Evolutionary conservation across 2,329 filamentous ascomycete genomes (phyloP), one percentile per base, ranked within the genome.

Genomic region (Phoma sp.): DNA sequence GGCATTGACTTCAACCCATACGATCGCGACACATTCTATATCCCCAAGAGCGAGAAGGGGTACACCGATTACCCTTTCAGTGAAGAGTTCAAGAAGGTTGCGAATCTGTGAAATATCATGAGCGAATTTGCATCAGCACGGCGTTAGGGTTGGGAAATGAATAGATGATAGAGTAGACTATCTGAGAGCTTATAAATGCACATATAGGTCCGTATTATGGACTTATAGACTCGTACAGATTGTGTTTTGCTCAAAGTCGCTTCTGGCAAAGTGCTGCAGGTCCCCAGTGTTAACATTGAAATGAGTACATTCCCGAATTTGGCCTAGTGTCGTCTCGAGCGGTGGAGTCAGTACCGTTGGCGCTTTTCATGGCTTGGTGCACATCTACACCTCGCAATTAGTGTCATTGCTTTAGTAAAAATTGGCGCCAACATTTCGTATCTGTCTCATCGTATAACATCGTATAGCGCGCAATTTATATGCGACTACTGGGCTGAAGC

Each of bases 11-110:
- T 82, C 33, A 73, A 65, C n/a, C 64, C 69, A 38, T 82, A 81
- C 59, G 67, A 82, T 61, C 68, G 80, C 6, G 66, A 71, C 30
- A 77, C 73, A 0, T 83, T 82, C 55, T 82, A 83, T 55, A 58
- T 55, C 1, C 53, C 65, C 1, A 69, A 68, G 59, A 67, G 60
- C n/a, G 60, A 52, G 40, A 60, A 68, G 43, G 78, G 78, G 1
- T 79, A 79, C 58, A 70, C 63, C 3, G 77, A 79, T 58, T 78
- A 79, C 42, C 53, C 60, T 1, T 67, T 63, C 27, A 67, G 63
- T 43, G 52, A 60, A 36, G 59, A 64, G 50, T 67, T 52, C 22
- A 40, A 52, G 44, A 30, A 45, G 23, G 38, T 32, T 7, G 50
- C 44, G 22, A 48, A 30, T 9, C 43, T 52, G 27, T 56, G 50